Base-by-base conservation (phyloP, 1,284 basidiomycete genomes). In the Rhodofomes roseus region DNA sequence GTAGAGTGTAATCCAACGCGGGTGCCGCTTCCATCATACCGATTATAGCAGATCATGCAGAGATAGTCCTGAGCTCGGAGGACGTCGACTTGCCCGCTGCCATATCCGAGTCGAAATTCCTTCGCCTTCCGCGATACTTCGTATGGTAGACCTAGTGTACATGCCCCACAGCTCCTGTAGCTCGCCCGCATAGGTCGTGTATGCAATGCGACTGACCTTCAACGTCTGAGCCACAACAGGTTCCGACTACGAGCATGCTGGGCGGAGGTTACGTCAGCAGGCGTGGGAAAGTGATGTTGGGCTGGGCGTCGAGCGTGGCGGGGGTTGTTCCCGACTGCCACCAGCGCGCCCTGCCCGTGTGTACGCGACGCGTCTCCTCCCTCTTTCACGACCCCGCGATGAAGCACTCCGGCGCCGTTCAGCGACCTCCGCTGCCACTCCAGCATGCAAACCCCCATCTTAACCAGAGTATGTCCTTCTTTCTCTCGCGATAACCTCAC, bases 401-500 rank as follows among this genome's bases (percentile, higher is more conserved):
- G 57, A 51, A 58, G 36, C 64, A 63, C n/a, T 62, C 50, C 61
- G 29, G 41, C 65, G 12, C 62, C 22, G 55, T 68, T 36, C 66
- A 68, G 37, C 73, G 79, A 55, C 79, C 79, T 1, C 65, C 71
- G 7, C 67, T 81, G 0, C 80, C 79, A 27, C 7, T 65, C 20
- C 70, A 73, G 37, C 68, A 74, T 58, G 63, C 72, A 44, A 81
- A 81, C 57, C 77, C 79, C 2, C 65, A 73, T 58, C 69, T 80
- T 65, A 74, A 71, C 68, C 67, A 69, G 12, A 61, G 79, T 80
- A 55, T 59, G 77, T 72, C 14, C 23, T 37, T 56, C 25, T 22
- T 20, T 57, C 53, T 52, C 12, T 34, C 40, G n/a, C 41, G 29
- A 25, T 27, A 52, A 34, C 63, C 68, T 54, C 65, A 60, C 41